Evolutionary conservation across 2,329 filamentous ascomycete species (phyloP), one percentile per base, ranked within the genome.

Genomic region (Colletotrichum theobromicola): DNA sequence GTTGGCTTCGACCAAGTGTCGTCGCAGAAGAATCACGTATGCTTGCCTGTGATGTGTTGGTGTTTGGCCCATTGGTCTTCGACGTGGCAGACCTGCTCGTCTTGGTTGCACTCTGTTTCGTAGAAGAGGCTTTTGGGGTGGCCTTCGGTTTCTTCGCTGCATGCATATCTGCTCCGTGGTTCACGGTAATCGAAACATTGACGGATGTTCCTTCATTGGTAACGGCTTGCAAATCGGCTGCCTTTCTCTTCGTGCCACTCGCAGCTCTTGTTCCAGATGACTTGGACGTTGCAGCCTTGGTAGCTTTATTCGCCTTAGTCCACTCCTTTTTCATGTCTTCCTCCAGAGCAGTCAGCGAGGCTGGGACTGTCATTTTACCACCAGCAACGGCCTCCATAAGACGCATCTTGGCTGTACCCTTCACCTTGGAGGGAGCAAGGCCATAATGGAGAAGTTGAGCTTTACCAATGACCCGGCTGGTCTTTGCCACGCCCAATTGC

Each of bases 381-480:
- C 28, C 16, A 9, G 26, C 16, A 10, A 34, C 4, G 24, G 55
- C 28, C 8, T 18, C 16, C 15, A 34, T 60, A 10, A 60, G 55
- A 26, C 55, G 28, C 13, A 13, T 15, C 8, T 32, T 34, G 15
- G 55, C 55, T 8, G 55, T 60, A 4, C 26, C 55, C 81, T 93
- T 93, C 58, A 86, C 86, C 78, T 90, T 91, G 21, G 89, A 90
- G 0, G 87, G 85, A 8, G 83, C 84, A 0, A 93, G 84, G 2
- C 90, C 91, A 81, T 93, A 93, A 81, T 93, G 91, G 5, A 91
- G 81, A 13, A 93, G 85, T 76, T 93, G 90, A 0, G 91, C 90
- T 75, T 91, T 91, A 93, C 88, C 88, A 93, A 76, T 92, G 90
- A 2, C 85, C 90, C 1, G 90, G 87, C 57, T 86, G 87, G 77